phyloP scores from a whole-genome alignment of 164 flowering plant species.

The Annona cherimola region DNA sequence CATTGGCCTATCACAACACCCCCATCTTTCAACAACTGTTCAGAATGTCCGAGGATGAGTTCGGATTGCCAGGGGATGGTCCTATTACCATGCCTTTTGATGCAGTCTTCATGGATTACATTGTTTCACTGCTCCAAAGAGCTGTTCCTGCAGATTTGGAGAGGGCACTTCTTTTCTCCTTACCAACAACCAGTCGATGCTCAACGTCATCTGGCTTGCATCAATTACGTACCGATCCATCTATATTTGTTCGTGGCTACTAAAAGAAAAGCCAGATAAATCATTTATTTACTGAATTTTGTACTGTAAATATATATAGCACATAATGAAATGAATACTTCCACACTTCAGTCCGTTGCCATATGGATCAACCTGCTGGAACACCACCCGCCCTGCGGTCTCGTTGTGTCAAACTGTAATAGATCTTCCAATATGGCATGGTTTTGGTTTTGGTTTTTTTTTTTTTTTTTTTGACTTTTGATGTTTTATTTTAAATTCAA shows the following conservation, averaged over 20 bases:
- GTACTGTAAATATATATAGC: background rate
- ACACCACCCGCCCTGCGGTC: too few relatives aligned
- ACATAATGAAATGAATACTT: too few relatives aligned
- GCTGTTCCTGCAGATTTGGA: slow-evolving; percentile 15
- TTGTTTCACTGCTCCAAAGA: slow-evolving; percentile 22
- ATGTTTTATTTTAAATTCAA: too few relatives aligned
- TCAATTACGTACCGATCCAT: background rate
- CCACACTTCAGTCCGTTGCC: too few relatives aligned
- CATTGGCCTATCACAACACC: slow-evolving; percentile 26
- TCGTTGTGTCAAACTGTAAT: too few relatives aligned
- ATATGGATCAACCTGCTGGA: too few relatives aligned
- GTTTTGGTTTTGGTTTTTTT: too few relatives aligned
- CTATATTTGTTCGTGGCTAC: background rate
- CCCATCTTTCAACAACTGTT: slow-evolving; percentile 34
- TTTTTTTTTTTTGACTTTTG: too few relatives aligned
- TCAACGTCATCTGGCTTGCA: background rate
- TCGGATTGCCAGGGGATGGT: slow-evolving; percentile 24
- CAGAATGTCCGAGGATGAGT: slow-evolving; percentile 40
- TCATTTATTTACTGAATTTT: too few relatives aligned
- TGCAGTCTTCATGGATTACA: slow-evolving; percentile 25
- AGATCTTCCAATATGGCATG: too few relatives aligned
- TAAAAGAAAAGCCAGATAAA: background rate
- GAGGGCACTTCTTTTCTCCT: slow-evolving; percentile 12
- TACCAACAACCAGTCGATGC: background rate
- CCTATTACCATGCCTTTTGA: slow-evolving; percentile 35